Conservation (phyloP, 2,329 filamentous ascomycete genomes). For the Ceratocystis cubensis region DNA sequence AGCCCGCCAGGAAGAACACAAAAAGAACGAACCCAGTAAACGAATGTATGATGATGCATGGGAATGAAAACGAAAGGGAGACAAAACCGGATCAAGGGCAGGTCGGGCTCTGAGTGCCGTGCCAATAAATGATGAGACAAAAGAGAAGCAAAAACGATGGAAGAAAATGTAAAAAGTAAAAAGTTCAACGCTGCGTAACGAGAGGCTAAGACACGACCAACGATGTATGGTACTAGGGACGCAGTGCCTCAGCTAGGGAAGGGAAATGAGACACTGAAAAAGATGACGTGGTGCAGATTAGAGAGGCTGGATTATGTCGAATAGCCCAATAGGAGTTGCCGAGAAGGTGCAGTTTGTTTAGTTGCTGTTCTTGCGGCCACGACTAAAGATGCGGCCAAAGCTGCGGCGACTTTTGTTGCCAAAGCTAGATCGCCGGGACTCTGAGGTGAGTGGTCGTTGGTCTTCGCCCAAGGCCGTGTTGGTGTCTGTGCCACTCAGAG, state of each 20-base stretch:
- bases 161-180: constrained; percentile 15
- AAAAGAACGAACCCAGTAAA: background rate
- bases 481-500: background rate
- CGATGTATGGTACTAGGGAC: background rate
- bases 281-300: constrained; percentile 1
- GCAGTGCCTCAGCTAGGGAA: background rate
- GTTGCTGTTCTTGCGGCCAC: constrained; percentile 16
- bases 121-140: constrained; percentile 7
- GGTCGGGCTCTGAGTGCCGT: constrained; percentile 10
- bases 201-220: constrained; percentile 1
- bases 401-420: constrained; percentile 13
- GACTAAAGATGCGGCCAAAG: constrained; percentile 13
- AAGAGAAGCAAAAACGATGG: background rate
- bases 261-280: constrained; percentile 3
- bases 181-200: constrained; percentile 8
- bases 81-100: background rate
- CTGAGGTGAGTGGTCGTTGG: constrained; percentile 14
- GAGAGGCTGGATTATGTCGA: background rate
- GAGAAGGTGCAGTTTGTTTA: background rate
- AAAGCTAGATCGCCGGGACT: constrained; percentile 8
- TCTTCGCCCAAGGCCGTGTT: background rate
- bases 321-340: background rate
- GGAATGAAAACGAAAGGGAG: background rate
- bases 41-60: constrained; percentile 6
- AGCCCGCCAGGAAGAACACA: background rate